These are phyloP conservation scores for Alternaria tenuissima DNA, from an alignment of 2,329 filamentous ascomycete species.

Conservation along the genomic window DNA sequence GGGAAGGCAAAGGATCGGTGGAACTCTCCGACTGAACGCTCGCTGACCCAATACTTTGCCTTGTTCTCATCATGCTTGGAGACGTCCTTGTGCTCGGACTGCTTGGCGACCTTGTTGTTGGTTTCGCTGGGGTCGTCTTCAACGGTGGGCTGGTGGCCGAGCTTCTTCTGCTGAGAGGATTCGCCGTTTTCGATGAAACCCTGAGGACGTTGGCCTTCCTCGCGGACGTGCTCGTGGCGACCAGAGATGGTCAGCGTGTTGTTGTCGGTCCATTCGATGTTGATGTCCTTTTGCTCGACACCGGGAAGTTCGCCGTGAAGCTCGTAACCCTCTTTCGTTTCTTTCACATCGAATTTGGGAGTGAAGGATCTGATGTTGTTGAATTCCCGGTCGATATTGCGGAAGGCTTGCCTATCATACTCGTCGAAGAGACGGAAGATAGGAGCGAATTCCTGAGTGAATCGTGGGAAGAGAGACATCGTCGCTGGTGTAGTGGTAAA, in stretches of 20 bases:
- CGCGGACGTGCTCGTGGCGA: slow-evolving; percentile 70
- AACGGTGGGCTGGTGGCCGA: slow-evolving; percentile 63
- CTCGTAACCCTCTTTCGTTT: slow-evolving; percentile 73
- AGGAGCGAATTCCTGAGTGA: slow-evolving; percentile 52
- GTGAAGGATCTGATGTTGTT: slow-evolving; percentile 65
- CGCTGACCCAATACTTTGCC: slow-evolving; percentile 73
- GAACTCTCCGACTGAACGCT: slow-evolving; percentile 68
- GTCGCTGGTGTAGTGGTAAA: slow-evolving; percentile 35
- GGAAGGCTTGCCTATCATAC: slow-evolving; percentile 51
- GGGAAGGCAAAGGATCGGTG: slow-evolving; percentile 68
- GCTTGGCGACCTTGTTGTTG: slow-evolving; percentile 35
- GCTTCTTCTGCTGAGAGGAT: slow-evolving; percentile 28
- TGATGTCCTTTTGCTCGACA: slow-evolving; percentile 75
- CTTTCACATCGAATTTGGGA: slow-evolving; percentile 80
- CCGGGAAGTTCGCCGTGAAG: slow-evolving; percentile 83
- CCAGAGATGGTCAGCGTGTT: slow-evolving; percentile 77
- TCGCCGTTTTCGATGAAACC: slow-evolving; percentile 56
- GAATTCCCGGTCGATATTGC: slow-evolving; percentile 35
- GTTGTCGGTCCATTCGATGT: slow-evolving; percentile 80
- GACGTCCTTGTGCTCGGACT: slow-evolving; percentile 49
- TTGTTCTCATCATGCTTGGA: slow-evolving; percentile 56
- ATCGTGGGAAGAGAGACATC: slow-evolving; percentile 55
- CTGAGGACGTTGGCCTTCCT: slow-evolving; percentile 62
- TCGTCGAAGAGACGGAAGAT: slow-evolving; percentile 60
- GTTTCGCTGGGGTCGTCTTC: slow-evolving; percentile 64